Percentiles rank a stretch among this genome's conserved stretches.
Evolutionary conservation across 2,329 filamentous ascomycete genomes (phyloP).

Genomic region (Ophiostoma sp.): DNA sequence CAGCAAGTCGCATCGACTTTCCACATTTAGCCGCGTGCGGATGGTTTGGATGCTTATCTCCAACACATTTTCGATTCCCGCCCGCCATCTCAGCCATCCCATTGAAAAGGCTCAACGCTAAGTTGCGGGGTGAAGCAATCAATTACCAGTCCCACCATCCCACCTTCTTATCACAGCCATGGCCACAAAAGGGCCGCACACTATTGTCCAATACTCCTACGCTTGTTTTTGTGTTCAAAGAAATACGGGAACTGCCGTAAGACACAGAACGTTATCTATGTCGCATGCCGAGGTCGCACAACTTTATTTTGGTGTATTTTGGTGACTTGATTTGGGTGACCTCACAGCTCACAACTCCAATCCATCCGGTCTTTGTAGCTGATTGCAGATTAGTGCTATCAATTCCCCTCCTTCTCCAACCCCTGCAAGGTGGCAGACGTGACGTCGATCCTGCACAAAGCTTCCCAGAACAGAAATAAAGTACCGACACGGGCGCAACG

Average conservation of each 20-base stretch:
- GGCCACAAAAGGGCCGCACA: too few species aligned
- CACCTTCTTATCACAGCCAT: neutral
- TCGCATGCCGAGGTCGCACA: neutral
- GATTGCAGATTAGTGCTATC: constrained; percentile 4
- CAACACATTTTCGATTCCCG: neutral
- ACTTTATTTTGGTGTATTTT: neutral
- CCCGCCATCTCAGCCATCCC: neutral
- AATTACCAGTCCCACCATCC: neutral
- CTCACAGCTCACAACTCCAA: neutral
- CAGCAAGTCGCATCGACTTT: neutral
- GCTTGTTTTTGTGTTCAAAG: too few species aligned
- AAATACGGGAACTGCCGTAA: neutral
- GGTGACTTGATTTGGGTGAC: neutral
- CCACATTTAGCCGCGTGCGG: neutral
- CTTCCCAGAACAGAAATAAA: constrained; percentile 26
- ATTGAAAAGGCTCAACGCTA: neutral
- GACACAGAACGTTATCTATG: neutral
- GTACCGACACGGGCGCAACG: neutral
- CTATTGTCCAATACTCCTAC: too few species aligned
- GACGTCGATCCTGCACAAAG: constrained; percentile 4
- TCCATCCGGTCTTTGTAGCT: neutral
- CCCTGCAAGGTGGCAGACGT: neutral
- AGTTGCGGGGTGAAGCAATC: neutral
- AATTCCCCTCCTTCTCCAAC: neutral
- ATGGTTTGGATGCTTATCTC: neutral